Conservation (phyloP, 176 grass and related monocot genomes). For the Oryza coarctata region DNA sequence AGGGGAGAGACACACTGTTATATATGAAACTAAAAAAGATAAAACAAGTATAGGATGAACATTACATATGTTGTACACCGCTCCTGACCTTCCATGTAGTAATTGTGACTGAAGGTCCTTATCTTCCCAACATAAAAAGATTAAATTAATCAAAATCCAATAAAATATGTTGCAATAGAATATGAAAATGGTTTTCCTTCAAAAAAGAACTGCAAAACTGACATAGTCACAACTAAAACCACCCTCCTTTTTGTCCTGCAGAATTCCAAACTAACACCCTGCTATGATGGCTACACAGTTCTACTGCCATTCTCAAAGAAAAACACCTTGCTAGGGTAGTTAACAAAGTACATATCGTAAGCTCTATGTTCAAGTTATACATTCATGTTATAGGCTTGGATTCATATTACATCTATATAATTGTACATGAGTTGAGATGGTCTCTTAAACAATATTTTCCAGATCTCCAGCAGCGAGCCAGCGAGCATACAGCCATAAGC, state of each 20-base stretch:
- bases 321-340: neutral
- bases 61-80: slow-evolving; percentile 71
- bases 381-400: neutral
- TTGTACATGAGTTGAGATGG: neutral
- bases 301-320: neutral
- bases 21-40: neutral
- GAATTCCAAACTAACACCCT: neutral
- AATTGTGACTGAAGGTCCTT: slow-evolving; percentile 62
- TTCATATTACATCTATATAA: neutral
- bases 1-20: neutral
- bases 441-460: neutral
- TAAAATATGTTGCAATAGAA: slow-evolving; percentile 9
- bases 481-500: neutral
- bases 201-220: neutral
- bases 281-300: neutral
- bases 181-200: neutral
- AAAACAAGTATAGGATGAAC: neutral
- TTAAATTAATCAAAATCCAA: neutral
- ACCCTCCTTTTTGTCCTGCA: neutral
- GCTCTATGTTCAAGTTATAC: neutral
- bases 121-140: slow-evolving; percentile 36
- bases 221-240: neutral
- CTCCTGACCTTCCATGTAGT: slow-evolving; percentile 37
- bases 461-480: neutral
- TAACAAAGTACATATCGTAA: neutral